Percentiles rank a stretch among this genome's conserved stretches.
Conservation (phyloP, 441 rosid species). For the Corymbia calophylla region DNA sequence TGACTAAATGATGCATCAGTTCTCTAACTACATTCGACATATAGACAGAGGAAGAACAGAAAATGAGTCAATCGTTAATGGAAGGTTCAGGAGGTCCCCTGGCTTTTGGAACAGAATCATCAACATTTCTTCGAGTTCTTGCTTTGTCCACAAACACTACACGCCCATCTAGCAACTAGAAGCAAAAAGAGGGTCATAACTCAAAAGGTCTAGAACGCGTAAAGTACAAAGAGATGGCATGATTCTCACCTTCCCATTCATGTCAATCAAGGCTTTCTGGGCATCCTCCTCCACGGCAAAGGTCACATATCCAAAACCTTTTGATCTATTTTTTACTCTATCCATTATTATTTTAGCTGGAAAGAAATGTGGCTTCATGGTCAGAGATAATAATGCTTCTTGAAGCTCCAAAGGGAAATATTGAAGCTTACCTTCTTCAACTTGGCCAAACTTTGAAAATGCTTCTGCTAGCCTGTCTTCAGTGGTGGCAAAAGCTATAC, state of each 20-base stretch:
- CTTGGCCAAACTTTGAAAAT: conserved; percentile 48
- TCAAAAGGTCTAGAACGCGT: neutral
- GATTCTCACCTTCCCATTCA: conserved; percentile 49
- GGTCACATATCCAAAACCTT: conserved; percentile 54
- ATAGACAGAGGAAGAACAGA: neutral
- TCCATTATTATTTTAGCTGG: conserved; percentile 39
- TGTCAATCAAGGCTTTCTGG: conserved; percentile 31
- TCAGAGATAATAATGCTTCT: neutral
- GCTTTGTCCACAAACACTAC: conserved; percentile 21
- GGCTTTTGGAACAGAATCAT: neutral
- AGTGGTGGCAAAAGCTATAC: conserved; percentile 47
- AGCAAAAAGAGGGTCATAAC: neutral
- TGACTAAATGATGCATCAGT: neutral
- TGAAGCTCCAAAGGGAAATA: neutral
- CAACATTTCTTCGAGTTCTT: neutral
- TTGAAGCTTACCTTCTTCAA: conserved; percentile 30
- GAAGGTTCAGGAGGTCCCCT: neutral
- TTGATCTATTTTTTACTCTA: conserved; percentile 31
- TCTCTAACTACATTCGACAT: neutral
- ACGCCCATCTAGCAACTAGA: conserved; percentile 37
- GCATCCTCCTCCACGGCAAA: conserved; percentile 41
- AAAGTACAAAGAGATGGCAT: neutral
- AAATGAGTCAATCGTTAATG: neutral
- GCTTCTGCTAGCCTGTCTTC: conserved; percentile 27
- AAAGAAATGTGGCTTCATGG: neutral